These are phyloP conservation scores for Bertia moriformis DNA, from an alignment of 2,329 filamentous ascomycete species.

Conservation along the genomic window DNA sequence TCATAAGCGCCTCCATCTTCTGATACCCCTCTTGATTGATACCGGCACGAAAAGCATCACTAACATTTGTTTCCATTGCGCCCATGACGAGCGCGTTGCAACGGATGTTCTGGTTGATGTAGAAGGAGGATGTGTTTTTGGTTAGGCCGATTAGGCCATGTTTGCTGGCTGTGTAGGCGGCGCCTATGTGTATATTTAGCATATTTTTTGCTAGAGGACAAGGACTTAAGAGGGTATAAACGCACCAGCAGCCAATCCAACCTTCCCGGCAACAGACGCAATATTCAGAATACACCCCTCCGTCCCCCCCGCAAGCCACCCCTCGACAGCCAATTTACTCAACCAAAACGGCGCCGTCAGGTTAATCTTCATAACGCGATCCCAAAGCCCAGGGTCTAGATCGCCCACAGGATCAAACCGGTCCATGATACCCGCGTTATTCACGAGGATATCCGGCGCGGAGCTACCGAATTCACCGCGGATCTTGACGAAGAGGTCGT, in stretches of 20 bases:
- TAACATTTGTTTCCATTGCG: conserved; percentile 40
- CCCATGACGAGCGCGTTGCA: conserved; percentile 34
- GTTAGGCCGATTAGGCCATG: conserved; percentile 37
- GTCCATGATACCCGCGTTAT: conserved; percentile 44
- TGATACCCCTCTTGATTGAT: conserved; percentile 17
- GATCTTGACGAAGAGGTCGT: conserved; percentile 17
- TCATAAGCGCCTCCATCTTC: conserved; percentile 5
- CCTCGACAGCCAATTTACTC: conserved; percentile 31
- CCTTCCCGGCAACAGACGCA: conserved; percentile 26
- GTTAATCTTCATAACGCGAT: conserved; percentile 38
- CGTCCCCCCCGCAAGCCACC: conserved; percentile 27
- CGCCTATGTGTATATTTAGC: conserved; percentile 17
- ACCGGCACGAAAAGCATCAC: conserved; percentile 21
- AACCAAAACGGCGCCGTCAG: conserved; percentile 37
- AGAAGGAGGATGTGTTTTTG: conserved; percentile 41
- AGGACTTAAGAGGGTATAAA: conserved; percentile 9
- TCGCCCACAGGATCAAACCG: conserved; percentile 32
- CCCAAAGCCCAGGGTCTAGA: conserved; percentile 29
- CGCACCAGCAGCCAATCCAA: conserved; percentile 23
- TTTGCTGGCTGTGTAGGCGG: conserved; percentile 36
- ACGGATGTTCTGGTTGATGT: conserved; percentile 35
- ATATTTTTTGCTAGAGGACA: conserved; percentile 11
- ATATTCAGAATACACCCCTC: conserved; percentile 45
- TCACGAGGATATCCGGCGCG: conserved; percentile 43
- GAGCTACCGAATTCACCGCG: conserved; percentile 20